Base-by-base conservation (phyloP, 2,329 filamentous ascomycete species). In the Colletotrichum lentis region DNA sequence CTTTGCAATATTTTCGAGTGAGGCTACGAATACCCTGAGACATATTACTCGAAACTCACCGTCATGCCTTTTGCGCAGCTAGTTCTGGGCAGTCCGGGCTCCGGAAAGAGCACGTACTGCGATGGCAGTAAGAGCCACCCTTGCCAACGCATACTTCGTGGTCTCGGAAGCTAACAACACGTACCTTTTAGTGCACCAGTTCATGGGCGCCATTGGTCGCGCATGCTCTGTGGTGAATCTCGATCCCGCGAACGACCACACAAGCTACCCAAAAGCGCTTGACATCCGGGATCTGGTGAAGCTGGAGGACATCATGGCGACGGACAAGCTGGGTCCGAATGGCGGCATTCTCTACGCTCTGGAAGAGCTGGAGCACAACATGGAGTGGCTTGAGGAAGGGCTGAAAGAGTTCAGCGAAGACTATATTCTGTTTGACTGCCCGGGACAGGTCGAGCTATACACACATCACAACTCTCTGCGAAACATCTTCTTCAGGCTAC, bases 71-170 rank as follows among this genome's bases (percentile, higher is more conserved):
- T 89, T 74, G 86, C 84, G 67, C 92, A 97, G 81, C 89, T 97
- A 50, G 89, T 97, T 44, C 89, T 97, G 74, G 96, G 96, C n/a
- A 95, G 94, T 72, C 96, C 96, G 7, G 96, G 96, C 74, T 90
- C 94, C 37, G 96, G 96, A 69, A 99, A 99, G 82, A 97, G 94
- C 72, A 99, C 96, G 8, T 97, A 97, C 78, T 98, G 95, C 84
- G 93, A 98, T 88, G 96, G 96, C 77, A 97, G 88, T 90, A 79
- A 78, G 88, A 11, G 22, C 11, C 7, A 27, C n/a, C n/a, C 46
- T 41, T 47, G 39, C 57, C 63, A 56, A 49, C 53, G 58, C 53
- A 62, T 35, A 11, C 52, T 67, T 16, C n/a, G 18, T 37, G n/a
- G 56, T 22, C 44, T 41, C 39, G 7, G 46, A 27, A 62, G 58